Evolutionary conservation across 2,329 filamentous ascomycete species (phyloP).

Genomic region (Penicillium psychrosexuale): DNA sequence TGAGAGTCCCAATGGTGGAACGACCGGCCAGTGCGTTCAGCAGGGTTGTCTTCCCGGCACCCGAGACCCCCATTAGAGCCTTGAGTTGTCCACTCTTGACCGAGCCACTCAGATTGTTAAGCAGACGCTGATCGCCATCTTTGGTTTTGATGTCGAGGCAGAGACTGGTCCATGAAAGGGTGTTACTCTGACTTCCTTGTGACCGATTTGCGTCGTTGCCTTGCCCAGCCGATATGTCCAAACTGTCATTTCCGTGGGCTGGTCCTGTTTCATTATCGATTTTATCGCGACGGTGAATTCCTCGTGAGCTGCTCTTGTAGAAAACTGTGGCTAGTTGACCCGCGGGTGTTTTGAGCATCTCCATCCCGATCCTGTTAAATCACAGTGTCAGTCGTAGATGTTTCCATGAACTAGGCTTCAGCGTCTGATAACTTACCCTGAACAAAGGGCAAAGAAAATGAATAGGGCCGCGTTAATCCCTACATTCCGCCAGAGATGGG

Average conservation of each 20-base stretch:
- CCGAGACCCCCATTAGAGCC: slow-evolving; percentile 49
- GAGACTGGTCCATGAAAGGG: background rate
- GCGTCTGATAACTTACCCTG: background rate
- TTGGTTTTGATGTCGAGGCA: background rate
- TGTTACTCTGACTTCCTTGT: background rate
- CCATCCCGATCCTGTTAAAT: background rate
- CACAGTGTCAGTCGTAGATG: background rate
- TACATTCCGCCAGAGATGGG: slow-evolving; percentile 1
- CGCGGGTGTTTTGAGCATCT: background rate
- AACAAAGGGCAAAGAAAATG: background rate
- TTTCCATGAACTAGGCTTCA: too few species aligned
- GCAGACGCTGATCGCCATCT: slow-evolving; percentile 20
- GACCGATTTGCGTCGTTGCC: background rate
- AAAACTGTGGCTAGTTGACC: background rate
- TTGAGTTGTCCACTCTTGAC: slow-evolving; percentile 45
- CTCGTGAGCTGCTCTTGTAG: background rate
- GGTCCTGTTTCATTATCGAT: background rate
- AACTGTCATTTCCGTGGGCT: background rate
- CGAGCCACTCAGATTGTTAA: slow-evolving; percentile 43
- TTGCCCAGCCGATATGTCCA: background rate
- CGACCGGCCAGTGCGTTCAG: slow-evolving; percentile 4
- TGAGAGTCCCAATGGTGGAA: background rate
- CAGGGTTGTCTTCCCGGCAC: slow-evolving; percentile 61
- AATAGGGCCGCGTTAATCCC: slow-evolving; percentile 2
- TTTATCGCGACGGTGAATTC: background rate